Evolutionary conservation across 192 early-diverging fungal species (phyloP).

Genomic region (Entophlyctis luteolus): DNA sequence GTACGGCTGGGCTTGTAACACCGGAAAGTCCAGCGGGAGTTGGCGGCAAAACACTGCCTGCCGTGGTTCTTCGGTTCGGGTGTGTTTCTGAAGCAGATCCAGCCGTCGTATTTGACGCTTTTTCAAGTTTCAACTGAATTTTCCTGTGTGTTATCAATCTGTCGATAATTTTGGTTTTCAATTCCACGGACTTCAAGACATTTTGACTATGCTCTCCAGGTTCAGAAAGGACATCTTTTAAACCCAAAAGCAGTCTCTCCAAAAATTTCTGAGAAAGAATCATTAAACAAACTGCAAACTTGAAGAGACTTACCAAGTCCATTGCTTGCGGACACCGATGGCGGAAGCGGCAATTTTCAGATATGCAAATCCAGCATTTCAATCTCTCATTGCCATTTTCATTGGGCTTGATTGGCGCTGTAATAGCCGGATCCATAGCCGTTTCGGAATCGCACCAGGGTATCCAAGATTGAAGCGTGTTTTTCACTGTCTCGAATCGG

Average conservation of each 20-base stretch:
- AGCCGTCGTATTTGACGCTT: too few relatives aligned
- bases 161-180: constrained; percentile 15
- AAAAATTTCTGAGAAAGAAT: constrained; percentile 10
- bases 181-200: background rate
- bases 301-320: constrained; percentile 1
- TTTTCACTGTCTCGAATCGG: too few relatives aligned
- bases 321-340: constrained; percentile 1
- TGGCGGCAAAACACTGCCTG: too few relatives aligned
- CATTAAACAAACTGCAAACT: background rate
- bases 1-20: too few relatives aligned
- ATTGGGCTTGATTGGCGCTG: background rate
- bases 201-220: background rate
- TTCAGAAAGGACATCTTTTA: background rate
- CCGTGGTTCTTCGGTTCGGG: too few relatives aligned
- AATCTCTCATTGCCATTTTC: background rate
- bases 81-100: too few relatives aligned
- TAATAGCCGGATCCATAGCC: background rate
- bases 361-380: constrained; percentile 19
- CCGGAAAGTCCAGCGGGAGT: too few relatives aligned
- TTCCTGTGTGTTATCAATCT: background rate
- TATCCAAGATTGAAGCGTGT: constrained; percentile 5
- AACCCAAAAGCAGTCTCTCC: background rate
- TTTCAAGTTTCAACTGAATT: too few relatives aligned
- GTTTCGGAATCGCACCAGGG: background rate
- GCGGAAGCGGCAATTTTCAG: background rate